A percentile compares a stretch with the other conserved stretches of the same genome.
These are phyloP conservation scores for Castanea mollissima DNA, from an alignment of 306 rosid species.

Conservation along the genomic window DNA sequence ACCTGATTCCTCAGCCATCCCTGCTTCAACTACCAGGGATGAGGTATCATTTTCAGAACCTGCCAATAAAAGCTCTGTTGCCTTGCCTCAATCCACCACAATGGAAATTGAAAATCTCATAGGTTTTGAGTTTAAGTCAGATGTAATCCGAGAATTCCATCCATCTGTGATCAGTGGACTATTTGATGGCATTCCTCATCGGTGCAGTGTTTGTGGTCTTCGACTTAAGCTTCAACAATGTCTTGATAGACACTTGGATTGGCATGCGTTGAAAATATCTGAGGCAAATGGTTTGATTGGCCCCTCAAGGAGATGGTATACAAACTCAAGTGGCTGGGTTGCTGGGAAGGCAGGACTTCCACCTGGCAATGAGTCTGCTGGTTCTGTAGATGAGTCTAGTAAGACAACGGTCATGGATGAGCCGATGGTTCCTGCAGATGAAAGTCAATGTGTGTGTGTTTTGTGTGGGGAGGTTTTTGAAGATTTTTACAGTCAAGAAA, in stretches of 20 bases:
- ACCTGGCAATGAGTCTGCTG: conserved; percentile 28
- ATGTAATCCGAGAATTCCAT: conserved; percentile 64
- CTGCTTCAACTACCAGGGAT: conserved; percentile 33
- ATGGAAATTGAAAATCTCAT: conserved; percentile 43
- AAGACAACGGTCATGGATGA: conserved; percentile 30
- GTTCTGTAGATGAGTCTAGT: conserved; percentile 26
- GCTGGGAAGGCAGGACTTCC: conserved; percentile 45
- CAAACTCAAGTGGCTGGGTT: conserved; percentile 50
- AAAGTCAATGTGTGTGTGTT: conserved; percentile 67
- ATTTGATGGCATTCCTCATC: conserved; percentile 56
- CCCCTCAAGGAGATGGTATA: conserved; percentile 72
- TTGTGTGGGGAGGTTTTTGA: conserved; percentile 86
- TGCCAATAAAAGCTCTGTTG: conserved; percentile 28
- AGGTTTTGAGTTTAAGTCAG: conserved; percentile 71
- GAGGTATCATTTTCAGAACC: conserved; percentile 32
- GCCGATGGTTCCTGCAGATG: conserved; percentile 67
- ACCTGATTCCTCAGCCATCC: conserved; percentile 41
- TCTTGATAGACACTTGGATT: conserved; percentile 64
- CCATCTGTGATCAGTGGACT: conserved; percentile 57
- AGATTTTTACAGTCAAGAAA: conserved; percentile 66
- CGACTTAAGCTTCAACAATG: conserved; percentile 49
- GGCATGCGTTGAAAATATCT: conserved; percentile 57
- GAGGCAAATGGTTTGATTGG: conserved; percentile 30
- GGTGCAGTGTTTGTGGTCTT: conserved; percentile 60
- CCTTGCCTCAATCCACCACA: conserved; percentile 39